phyloP scores from a whole-genome alignment of 2,329 filamentous ascomycete species.

The Alternaria ethzedia region DNA sequence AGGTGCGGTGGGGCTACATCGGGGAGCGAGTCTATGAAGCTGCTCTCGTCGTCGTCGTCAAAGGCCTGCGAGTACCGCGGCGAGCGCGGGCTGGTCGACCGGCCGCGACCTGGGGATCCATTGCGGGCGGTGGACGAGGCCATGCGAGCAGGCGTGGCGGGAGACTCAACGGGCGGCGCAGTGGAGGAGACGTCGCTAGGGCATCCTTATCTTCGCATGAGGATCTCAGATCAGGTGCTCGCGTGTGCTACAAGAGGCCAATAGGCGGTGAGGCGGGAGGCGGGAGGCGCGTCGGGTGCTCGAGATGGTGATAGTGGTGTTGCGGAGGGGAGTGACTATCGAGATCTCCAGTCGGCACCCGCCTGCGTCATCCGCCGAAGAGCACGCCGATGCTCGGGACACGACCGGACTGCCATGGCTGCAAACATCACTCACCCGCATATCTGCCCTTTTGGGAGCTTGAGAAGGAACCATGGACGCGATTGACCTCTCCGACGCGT shows the following conservation, averaged over 20 bases:
- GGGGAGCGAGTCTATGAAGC: slow-evolving; percentile 41
- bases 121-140: slow-evolving; percentile 35
- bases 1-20: slow-evolving; percentile 30
- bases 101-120: slow-evolving; percentile 39
- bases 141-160: slow-evolving; percentile 29
- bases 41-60: slow-evolving; percentile 38
- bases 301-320: slow-evolving; percentile 1
- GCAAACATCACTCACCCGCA: slow-evolving; percentile 9
- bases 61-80: slow-evolving; percentile 27
- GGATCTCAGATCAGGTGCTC: not conserved
- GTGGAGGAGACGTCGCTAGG: slow-evolving; percentile 4
- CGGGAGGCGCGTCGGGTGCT: slow-evolving; percentile 6
- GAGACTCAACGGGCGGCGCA: slow-evolving; percentile 1
- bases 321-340: not conserved
- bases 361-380: slow-evolving; percentile 31
- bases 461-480: slow-evolving; percentile 73
- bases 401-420: slow-evolving; percentile 9
- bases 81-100: slow-evolving; percentile 24
- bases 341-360: slow-evolving; percentile 15
- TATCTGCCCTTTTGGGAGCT: not conserved
- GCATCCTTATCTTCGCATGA: slow-evolving; percentile 10
- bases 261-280: slow-evolving; percentile 5
- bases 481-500: slow-evolving; percentile 84
- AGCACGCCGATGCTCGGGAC: slow-evolving; percentile 18
- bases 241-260: not conserved